Percentiles rank a stretch among this genome's conserved stretches.
Conservation (phyloP, 306 rosid species). For the Ceratonia siliqua region DNA sequence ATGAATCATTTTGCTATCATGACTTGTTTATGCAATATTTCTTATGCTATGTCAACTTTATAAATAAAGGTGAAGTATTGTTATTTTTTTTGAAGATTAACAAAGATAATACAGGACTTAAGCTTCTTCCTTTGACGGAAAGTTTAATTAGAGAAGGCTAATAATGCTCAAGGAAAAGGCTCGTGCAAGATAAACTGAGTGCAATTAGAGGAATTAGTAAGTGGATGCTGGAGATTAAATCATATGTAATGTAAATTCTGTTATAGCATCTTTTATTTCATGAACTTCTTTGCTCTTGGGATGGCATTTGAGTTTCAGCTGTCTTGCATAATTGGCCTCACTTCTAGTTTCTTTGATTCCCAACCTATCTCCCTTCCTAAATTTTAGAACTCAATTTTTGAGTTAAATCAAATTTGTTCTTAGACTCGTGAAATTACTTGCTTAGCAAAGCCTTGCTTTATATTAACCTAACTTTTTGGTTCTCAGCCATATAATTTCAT, state of each 20-base stretch:
- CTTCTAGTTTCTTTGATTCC: neutral
- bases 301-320: neutral
- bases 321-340: neutral
- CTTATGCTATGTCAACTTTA: constrained; percentile 2
- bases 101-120: constrained; percentile 3
- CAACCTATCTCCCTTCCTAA: neutral
- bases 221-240: neutral
- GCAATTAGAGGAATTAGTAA: neutral
- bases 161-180: neutral
- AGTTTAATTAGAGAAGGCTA: neutral
- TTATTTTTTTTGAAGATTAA: constrained; percentile 1
- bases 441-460: neutral
- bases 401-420: neutral
- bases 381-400: neutral
- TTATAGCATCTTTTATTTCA: neutral
- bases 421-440: neutral
- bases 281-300: neutral
- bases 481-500: neutral
- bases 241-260: neutral
- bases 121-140: constrained; percentile 19
- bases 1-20: neutral
- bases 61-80: constrained; percentile 1
- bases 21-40: neutral
- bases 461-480: neutral
- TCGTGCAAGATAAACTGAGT: constrained; percentile 9